Conservation (phyloP, 2,329 filamentous ascomycete species). For the Mariannaea elegans region DNA sequence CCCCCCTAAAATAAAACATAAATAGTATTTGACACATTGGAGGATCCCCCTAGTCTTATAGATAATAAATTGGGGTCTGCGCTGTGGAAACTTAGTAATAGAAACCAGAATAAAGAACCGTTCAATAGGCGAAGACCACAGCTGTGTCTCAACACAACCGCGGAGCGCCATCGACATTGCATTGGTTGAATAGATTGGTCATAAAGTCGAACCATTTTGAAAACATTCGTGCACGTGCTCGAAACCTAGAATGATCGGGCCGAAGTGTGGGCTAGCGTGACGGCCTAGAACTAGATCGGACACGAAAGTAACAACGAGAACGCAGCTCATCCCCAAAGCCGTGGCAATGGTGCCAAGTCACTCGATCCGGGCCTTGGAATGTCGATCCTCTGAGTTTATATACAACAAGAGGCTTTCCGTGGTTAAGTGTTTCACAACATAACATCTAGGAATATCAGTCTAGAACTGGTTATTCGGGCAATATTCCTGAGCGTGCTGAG, state of each 20-base stretch:
- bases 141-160: slow-evolving; percentile 63
- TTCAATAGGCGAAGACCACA: slow-evolving; percentile 56
- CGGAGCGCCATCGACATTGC: slow-evolving; percentile 64
- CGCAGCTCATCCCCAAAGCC: slow-evolving; percentile 65
- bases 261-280: slow-evolving; percentile 58
- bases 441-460: slow-evolving; percentile 57
- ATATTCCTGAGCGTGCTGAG: slow-evolving; percentile 45
- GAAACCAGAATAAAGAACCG: slow-evolving; percentile 59
- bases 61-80: slow-evolving; percentile 61
- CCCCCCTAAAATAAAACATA: too few species aligned
- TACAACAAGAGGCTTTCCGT: slow-evolving; percentile 64
- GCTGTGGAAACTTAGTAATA: slow-evolving; percentile 63
- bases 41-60: slow-evolving; percentile 57
- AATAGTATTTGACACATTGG: slow-evolving; percentile 50
- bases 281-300: slow-evolving; percentile 64
- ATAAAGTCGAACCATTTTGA: slow-evolving; percentile 46
- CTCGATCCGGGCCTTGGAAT: slow-evolving; percentile 56
- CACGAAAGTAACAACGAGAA: slow-evolving; percentile 61
- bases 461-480: slow-evolving; percentile 57
- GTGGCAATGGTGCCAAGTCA: slow-evolving; percentile 61
- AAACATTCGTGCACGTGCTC: slow-evolving; percentile 64
- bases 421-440: slow-evolving; percentile 66
- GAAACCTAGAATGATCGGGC: slow-evolving; percentile 60
- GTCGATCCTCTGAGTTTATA: slow-evolving; percentile 64
- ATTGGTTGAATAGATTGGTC: slow-evolving; percentile 57